Conservation (phyloP, 2,329 filamentous ascomycete genomes). For the Penicillium psychrosexuale region DNA sequence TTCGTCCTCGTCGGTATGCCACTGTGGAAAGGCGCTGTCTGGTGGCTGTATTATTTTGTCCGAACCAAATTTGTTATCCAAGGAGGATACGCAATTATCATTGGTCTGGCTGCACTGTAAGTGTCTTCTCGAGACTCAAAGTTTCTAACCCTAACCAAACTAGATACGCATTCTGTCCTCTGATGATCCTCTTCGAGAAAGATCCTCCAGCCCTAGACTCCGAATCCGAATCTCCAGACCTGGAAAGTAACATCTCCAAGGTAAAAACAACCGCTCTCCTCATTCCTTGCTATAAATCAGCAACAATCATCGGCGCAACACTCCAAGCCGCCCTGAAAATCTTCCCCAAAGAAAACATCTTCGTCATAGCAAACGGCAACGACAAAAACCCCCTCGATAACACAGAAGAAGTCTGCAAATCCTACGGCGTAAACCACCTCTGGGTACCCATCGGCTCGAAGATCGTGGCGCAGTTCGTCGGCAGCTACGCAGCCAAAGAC, state of each 20-base stretch:
- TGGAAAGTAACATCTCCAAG: conserved; percentile 27
- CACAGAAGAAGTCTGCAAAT: conserved; percentile 46
- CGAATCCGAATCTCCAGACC: conserved; percentile 12
- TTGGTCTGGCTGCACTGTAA: conserved; percentile 39
- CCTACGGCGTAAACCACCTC: conserved; percentile 48
- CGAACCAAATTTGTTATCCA: conserved; percentile 40
- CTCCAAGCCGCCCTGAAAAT: conserved; percentile 47
- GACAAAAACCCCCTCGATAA: conserved; percentile 47
- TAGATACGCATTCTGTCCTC: conserved; percentile 31
- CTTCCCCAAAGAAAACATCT: conserved; percentile 48
- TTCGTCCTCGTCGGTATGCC: conserved; percentile 48
- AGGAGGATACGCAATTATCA: conserved; percentile 43
- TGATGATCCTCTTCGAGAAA: conserved; percentile 35
- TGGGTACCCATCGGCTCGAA: conserved; percentile 52
- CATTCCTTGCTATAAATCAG: conserved; percentile 52
- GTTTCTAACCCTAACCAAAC: background rate
- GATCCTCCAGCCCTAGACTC: conserved; percentile 21
- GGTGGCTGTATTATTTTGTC: conserved; percentile 45
- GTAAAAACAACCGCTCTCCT: conserved; percentile 38
- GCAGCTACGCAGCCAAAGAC: conserved; percentile 45
- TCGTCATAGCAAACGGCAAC: conserved; percentile 51
- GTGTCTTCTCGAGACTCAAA: conserved; percentile 3
- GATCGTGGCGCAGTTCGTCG: conserved; percentile 51
- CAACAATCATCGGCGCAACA: conserved; percentile 41
- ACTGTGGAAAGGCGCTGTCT: conserved; percentile 47